Percentiles rank a stretch among this genome's conserved stretches.
phyloP scores from a whole-genome alignment of 208 protist genomes.

The Leishmania tarentolae region DNA sequence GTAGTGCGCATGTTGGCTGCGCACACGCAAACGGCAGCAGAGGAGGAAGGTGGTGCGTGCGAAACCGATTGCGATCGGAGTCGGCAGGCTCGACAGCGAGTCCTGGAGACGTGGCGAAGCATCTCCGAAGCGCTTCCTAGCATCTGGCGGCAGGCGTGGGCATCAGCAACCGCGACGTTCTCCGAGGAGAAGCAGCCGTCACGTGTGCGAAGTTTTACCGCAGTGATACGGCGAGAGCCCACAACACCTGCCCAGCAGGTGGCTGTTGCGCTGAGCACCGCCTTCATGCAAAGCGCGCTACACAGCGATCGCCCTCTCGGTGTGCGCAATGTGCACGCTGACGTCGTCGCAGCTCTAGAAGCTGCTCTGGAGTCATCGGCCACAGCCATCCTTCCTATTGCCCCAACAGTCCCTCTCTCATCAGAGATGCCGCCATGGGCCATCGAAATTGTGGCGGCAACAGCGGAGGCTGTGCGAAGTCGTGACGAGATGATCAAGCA shows the following conservation, averaged over 20 bases:
- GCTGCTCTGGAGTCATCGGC: background rate
- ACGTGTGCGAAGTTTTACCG: background rate
- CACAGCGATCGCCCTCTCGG: background rate
- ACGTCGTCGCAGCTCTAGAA: background rate
- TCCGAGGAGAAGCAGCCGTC: background rate
- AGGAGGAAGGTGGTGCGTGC: background rate
- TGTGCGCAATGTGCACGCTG: background rate
- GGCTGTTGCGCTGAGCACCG: background rate
- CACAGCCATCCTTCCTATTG: background rate
- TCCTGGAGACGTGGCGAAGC: slow-evolving; percentile 2
- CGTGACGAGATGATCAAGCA: slow-evolving; percentile 1
- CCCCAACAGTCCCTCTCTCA: background rate
- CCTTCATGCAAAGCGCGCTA: background rate
- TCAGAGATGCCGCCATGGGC: slow-evolving; percentile 4
- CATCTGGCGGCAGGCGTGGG: slow-evolving; percentile 15
- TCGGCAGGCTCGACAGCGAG: background rate
- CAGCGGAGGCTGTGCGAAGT: background rate
- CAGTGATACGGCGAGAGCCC: background rate
- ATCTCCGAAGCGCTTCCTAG: background rate
- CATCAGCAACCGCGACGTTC: background rate
- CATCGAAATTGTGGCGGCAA: background rate
- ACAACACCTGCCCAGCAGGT: background rate
- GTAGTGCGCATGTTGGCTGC: background rate
- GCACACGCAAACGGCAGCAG: background rate
- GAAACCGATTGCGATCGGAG: background rate